A percentile compares a stretch with the other conserved stretches of the same genome.
Conservation (phyloP, 2,329 filamentous ascomycete species). For the Thelonectria rubi region DNA sequence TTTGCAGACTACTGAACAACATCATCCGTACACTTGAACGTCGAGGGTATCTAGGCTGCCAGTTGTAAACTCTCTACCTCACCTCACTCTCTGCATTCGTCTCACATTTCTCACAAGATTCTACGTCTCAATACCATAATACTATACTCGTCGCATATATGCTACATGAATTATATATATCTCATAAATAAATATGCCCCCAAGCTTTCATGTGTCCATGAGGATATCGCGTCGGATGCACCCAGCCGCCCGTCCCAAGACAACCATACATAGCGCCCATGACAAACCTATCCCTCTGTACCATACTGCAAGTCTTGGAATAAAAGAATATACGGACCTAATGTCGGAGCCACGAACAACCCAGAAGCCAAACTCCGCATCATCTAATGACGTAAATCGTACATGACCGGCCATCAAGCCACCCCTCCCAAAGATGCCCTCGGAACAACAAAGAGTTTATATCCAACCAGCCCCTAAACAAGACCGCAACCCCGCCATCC, state of each 20-base stretch:
- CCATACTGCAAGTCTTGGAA: constrained; percentile 5
- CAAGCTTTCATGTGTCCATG: not conserved
- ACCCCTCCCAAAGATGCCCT: constrained; percentile 30
- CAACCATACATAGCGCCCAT: constrained; percentile 25
- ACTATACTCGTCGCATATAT: not conserved
- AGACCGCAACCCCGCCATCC: constrained; percentile 17
- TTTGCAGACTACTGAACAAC: too few species aligned
- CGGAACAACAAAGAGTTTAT: constrained; percentile 33
- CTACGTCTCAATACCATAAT: not conserved
- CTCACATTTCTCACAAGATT: not conserved
- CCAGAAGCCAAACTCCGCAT: constrained; percentile 45
- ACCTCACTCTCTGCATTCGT: not conserved
- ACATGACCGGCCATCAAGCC: constrained; percentile 42
- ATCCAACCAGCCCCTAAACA: constrained; percentile 40
- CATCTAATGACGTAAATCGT: constrained; percentile 45
- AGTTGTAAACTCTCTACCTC: too few species aligned
- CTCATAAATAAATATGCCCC: not conserved
- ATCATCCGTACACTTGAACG: too few species aligned
- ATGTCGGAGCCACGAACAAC: constrained; percentile 41
- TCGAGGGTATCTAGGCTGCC: too few species aligned
- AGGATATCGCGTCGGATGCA: not conserved
- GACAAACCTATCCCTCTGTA: constrained; percentile 26
- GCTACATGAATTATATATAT: not conserved
- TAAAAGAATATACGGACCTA: constrained; percentile 35
- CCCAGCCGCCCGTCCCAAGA: constrained; percentile 24